These are phyloP conservation scores for Thalassiosira exigua DNA, from an alignment of 352 stramenopile genomes.

Conservation along the genomic window DNA sequence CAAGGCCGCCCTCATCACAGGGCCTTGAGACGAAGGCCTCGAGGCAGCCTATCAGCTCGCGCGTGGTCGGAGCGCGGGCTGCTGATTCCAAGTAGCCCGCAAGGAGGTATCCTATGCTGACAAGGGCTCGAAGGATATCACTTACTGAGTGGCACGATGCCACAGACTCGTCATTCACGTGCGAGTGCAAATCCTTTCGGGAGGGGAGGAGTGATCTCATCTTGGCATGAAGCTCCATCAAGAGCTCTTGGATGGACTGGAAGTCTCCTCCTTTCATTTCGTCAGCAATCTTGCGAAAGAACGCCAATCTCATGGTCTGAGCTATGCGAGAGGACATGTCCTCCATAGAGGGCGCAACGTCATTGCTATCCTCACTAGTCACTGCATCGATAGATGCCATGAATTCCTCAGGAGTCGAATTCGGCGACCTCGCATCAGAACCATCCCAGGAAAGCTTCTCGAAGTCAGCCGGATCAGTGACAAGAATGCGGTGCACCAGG, in stretches of 20 bases:
- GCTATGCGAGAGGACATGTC: constrained; percentile 26
- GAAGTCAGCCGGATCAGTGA: constrained; percentile 54
- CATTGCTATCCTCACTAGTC: too few species aligned
- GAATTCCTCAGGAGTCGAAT: constrained; percentile 43
- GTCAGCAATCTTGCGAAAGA: constrained; percentile 38
- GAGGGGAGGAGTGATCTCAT: constrained; percentile 59
- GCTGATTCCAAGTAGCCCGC: constrained; percentile 58
- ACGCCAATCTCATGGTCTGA: constrained; percentile 41
- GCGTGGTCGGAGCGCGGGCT: constrained; percentile 45
- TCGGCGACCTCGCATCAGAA: constrained; percentile 1
- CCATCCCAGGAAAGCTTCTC: constrained; percentile 54
- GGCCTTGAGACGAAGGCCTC: constrained; percentile 14
- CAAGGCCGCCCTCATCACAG: neutral
- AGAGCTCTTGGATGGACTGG: constrained; percentile 29
- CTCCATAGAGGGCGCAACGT: too few species aligned
- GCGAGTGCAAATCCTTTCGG: constrained; percentile 60
- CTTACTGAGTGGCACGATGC: neutral
- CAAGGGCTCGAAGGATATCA: constrained; percentile 37
- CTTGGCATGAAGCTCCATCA: constrained; percentile 51
- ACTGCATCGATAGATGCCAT: constrained; percentile 30
- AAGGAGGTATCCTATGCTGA: constrained; percentile 46
- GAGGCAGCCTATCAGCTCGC: constrained; percentile 41
- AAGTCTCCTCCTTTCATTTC: constrained; percentile 31
- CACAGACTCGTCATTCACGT: constrained; percentile 49
- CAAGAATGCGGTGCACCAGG: constrained; percentile 26